Conservation (phyloP, 805 yeast species). For the Kurtzmaniella fragi region DNA sequence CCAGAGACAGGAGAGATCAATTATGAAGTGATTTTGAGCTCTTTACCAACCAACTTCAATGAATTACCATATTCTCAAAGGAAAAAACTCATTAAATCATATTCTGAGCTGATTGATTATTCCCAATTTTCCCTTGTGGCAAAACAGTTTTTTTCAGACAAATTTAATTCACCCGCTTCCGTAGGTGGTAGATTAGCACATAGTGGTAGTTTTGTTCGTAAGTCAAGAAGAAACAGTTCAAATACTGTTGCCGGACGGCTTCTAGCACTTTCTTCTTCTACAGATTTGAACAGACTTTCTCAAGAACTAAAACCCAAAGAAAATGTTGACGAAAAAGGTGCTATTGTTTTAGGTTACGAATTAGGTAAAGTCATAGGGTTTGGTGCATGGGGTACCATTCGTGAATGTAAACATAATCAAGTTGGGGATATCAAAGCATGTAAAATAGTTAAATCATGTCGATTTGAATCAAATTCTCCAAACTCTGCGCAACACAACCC, state of each 20-base stretch:
- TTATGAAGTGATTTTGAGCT: conserved; percentile 37
- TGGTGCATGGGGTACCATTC: conserved; percentile 87
- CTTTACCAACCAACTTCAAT: conserved; percentile 49
- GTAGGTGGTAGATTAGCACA: conserved; percentile 9
- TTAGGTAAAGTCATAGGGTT: conserved; percentile 76
- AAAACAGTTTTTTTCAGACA: conserved; percentile 26
- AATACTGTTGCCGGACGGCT: conserved; percentile 39
- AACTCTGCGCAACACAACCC: conserved; percentile 28
- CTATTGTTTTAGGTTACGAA: conserved; percentile 53
- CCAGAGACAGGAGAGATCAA: conserved; percentile 25
- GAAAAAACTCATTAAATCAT: conserved; percentile 37
- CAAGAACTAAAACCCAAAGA: conserved; percentile 17
- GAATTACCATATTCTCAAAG: conserved; percentile 60
- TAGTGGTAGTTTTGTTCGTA: conserved; percentile 25
- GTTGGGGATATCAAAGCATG: conserved; percentile 46
- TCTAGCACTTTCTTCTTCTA: conserved; percentile 32
- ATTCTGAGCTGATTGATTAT: conserved; percentile 36
- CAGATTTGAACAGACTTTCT: conserved; percentile 25
- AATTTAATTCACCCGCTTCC: conserved; percentile 14
- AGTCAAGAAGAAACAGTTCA: conserved; percentile 25
- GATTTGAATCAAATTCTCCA: conserved; percentile 7
- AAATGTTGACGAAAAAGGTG: conserved; percentile 63
- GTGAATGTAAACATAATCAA: conserved; percentile 53
- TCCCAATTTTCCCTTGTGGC: conserved; percentile 39
- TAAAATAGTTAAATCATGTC: conserved; percentile 46